Evolutionary conservation across 208 protist genomes (phyloP), one percentile per base, ranked within the genome.

Genomic region (Leishmania lainsoni): DNA sequence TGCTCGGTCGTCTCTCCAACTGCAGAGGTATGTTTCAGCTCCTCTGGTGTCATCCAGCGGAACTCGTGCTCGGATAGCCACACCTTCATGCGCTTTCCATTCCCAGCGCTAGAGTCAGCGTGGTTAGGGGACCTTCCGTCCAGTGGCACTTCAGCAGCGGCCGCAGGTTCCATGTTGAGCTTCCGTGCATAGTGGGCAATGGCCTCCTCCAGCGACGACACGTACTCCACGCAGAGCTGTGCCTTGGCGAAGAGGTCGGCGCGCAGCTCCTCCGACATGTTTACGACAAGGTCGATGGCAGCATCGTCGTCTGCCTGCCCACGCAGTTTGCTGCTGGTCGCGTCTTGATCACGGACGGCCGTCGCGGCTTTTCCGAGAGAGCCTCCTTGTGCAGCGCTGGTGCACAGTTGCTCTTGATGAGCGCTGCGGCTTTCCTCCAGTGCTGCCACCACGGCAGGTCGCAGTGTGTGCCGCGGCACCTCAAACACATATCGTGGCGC

Each of bases 171-270:
- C 66, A 79, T 90, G 79, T 80, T 93, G 45, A 91, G 89, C 61
- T 48, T 70, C 61, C 81, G 82, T 2, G 88, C 69, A 72, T 94
- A 83, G 70, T 87, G 45, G 6, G 76, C 63, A 35, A 95, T 86
- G 48, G 87, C 78, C 2, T 86, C 84, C 78, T 94, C 90, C 51
- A 97, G 77, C 0, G 89, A 78, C 26, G 82, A 35, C 26, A 95
- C 91, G 75, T 96, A 97, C 81, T 95, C 89, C 9, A 87, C 88
- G 54, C 84, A 83, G 10, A 97, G 84, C 75, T 93, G 91, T 29
- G 91, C 92, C 87, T 95, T 95, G 56, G 86, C 86, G 42, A 89
- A 77, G 17, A 97, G 48, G 32, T 95, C 91, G 0, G 83, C 70
- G 56, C 84, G 76, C n/a, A 97, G 83, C n/a, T 39, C 78, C 26